Percentiles rank a stretch among this genome's conserved stretches.
Evolutionary conservation across 2,329 filamentous ascomycete species (phyloP).

Genomic region (Trichophyton schoenleinii): DNA sequence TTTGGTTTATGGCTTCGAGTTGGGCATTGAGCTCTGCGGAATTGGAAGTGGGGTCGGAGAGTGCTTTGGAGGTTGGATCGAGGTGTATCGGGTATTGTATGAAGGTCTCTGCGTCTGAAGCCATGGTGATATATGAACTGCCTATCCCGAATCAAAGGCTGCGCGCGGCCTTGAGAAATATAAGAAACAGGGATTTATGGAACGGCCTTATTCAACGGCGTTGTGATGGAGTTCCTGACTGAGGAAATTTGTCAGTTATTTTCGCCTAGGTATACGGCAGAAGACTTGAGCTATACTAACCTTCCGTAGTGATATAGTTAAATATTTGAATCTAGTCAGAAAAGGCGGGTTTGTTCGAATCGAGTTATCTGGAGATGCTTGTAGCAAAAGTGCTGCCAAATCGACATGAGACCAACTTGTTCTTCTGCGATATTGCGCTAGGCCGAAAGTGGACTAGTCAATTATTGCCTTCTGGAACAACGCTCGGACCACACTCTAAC

Average conservation of each 20-base stretch:
- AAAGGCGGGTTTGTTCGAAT: neutral
- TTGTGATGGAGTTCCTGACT: neutral
- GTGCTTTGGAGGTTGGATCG: constrained; percentile 67
- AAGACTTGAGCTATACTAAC: neutral
- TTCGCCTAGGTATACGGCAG: too few relatives aligned
- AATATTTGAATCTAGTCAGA: neutral
- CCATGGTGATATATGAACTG: neutral
- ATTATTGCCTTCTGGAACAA: neutral
- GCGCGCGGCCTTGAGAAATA: neutral
- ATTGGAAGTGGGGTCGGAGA: constrained; percentile 45
- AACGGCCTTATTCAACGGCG: neutral
- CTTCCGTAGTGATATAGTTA: neutral
- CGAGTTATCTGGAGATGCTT: neutral
- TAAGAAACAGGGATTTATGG: neutral
- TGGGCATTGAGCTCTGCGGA: constrained; percentile 47
- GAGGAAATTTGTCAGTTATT: neutral
- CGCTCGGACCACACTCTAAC: constrained; percentile 3
- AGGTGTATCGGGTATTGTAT: constrained; percentile 69
- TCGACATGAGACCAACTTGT: neutral
- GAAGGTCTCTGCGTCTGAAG: constrained; percentile 37
- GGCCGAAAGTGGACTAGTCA: neutral
- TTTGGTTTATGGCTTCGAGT: constrained; percentile 69
- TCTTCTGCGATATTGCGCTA: neutral
- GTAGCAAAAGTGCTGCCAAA: neutral
- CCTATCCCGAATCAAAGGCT: neutral